Evolutionary conservation across 208 protist genomes (phyloP).

Genomic region (Giardia duodenalis): DNA sequence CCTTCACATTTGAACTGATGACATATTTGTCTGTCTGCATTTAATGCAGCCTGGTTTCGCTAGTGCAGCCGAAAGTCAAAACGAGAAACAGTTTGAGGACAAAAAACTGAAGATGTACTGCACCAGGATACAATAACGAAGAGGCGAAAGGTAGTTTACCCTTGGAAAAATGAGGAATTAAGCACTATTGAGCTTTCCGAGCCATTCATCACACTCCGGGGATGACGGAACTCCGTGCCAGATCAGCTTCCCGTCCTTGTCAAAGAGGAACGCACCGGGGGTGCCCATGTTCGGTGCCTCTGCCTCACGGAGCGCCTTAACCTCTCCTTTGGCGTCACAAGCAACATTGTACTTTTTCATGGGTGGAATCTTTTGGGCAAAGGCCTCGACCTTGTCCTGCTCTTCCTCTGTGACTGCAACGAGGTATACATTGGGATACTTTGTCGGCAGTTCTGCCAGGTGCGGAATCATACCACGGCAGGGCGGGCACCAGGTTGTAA

Average conservation of each 20-base stretch:
- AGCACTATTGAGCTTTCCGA: not conserved
- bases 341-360: conserved; percentile 23
- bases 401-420: conserved; percentile 11
- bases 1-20: too few species aligned
- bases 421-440: conserved; percentile 5
- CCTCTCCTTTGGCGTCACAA: not conserved
- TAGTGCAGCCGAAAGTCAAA: too few species aligned
- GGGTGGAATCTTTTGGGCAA: not conserved
- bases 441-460: conserved; percentile 7
- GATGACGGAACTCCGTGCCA: not conserved
- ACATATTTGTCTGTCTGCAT: too few species aligned
- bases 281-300: not conserved
- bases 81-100: too few species aligned
- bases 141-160: too few species aligned
- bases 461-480: conserved; percentile 12
- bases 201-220: not conserved
- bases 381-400: not conserved
- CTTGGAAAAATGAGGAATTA: too few species aligned
- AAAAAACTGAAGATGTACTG: too few species aligned
- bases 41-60: too few species aligned
- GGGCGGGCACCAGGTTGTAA: conserved; percentile 27
- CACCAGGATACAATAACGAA: too few species aligned
- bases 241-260: not conserved
- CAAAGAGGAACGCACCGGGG: conserved; percentile 17
- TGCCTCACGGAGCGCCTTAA: not conserved